phyloP scores from a whole-genome alignment of 1,139 yeast genomes.

The Nakaseomyces sp. region DNA sequence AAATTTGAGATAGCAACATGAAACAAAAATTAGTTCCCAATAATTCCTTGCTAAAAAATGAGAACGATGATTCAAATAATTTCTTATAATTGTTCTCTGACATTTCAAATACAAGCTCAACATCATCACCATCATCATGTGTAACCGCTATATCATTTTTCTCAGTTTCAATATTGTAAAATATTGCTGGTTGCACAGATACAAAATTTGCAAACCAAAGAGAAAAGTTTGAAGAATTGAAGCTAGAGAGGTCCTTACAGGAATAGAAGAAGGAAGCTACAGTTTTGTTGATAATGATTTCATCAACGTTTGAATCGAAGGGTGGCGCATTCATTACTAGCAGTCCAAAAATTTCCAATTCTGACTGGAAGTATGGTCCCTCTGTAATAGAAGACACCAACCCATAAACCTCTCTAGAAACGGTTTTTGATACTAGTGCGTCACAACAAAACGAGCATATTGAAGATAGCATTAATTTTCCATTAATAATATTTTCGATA shows the following conservation, averaged over 20 bases:
- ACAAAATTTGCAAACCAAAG: not conserved
- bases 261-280: not conserved
- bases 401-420: not conserved
- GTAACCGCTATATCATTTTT: not conserved
- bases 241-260: not conserved
- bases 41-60: not conserved
- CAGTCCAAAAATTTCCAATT: not conserved
- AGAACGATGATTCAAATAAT: not conserved
- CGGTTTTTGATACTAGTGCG: not conserved
- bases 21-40: not conserved
- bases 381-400: not conserved
- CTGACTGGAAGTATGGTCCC: not conserved
- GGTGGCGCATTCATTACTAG: not conserved
- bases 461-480: not conserved
- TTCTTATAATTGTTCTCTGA: not conserved
- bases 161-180: not conserved
- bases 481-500: not conserved
- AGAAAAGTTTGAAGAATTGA: not conserved
- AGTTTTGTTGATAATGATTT: not conserved
- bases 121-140: not conserved
- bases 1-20: not conserved
- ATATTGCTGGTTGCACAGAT: not conserved
- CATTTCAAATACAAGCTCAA: not conserved
- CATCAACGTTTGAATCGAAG: not conserved
- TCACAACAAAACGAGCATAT: not conserved